phyloP scores from a whole-genome alignment of 2,329 filamentous ascomycete species.

The Talaromyces marneffei region DNA sequence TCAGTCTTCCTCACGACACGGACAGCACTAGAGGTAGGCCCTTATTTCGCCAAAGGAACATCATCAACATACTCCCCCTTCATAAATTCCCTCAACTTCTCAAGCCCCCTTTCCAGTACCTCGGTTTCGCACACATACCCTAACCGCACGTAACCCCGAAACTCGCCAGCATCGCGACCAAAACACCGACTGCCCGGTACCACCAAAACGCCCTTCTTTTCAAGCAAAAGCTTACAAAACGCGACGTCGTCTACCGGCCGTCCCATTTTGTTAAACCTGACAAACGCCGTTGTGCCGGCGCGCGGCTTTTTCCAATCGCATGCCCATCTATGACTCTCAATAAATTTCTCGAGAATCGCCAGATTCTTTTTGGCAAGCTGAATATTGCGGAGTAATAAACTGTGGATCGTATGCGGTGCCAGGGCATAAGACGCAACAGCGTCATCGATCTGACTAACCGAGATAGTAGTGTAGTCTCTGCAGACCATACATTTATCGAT shows the following conservation, averaged over 20 bases:
- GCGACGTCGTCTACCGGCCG: constrained; percentile 63
- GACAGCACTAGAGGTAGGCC: neutral
- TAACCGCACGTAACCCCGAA: constrained; percentile 68
- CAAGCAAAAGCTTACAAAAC: constrained; percentile 64
- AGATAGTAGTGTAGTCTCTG: constrained; percentile 80
- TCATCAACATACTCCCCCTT: constrained; percentile 49
- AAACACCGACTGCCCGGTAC: constrained; percentile 70
- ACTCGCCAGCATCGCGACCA: constrained; percentile 59
- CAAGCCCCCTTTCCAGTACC: constrained; percentile 61
- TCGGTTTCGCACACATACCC: constrained; percentile 69
- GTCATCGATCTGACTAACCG: constrained; percentile 77
- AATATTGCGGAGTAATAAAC: constrained; percentile 58
- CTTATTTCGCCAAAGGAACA: constrained; percentile 29
- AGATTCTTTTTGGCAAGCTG: constrained; percentile 63
- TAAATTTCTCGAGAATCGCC: constrained; percentile 59
- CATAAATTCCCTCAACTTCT: constrained; percentile 50
- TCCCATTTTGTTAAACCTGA: constrained; percentile 60
- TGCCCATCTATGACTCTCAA: constrained; percentile 57
- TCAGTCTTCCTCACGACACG: neutral
- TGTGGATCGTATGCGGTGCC: constrained; percentile 57
- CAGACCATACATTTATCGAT: constrained; percentile 59
- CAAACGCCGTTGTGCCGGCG: constrained; percentile 73
- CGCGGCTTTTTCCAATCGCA: constrained; percentile 68
- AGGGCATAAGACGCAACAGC: constrained; percentile 70
- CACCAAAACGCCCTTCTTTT: constrained; percentile 66